Percentiles rank a stretch among this genome's conserved stretches.
phyloP scores from a whole-genome alignment of 2,329 filamentous ascomycete genomes.

The Cryoendolithus antarcticus region DNA sequence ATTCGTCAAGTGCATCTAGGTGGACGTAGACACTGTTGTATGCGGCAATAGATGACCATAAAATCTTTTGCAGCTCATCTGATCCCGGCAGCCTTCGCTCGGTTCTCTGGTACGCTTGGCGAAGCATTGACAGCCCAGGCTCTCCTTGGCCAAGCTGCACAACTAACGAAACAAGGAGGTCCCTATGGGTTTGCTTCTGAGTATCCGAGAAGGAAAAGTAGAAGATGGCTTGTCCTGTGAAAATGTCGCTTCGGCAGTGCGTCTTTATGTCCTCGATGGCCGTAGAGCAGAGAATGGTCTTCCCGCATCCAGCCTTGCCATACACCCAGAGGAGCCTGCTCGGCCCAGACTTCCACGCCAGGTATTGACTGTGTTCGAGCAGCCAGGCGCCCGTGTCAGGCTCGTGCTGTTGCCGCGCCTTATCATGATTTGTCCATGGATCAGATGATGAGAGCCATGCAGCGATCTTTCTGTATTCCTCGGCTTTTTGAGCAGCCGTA shows the following conservation, averaged over 20 bases:
- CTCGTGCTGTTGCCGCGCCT: slow-evolving; percentile 10
- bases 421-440: slow-evolving; percentile 11
- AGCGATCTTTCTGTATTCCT: slow-evolving; percentile 4
- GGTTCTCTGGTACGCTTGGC: slow-evolving; percentile 7
- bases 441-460: slow-evolving; percentile 10
- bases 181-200: slow-evolving; percentile 10
- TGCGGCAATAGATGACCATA: slow-evolving; percentile 5
- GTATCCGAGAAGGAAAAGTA: slow-evolving; percentile 16
- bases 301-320: slow-evolving; percentile 14
- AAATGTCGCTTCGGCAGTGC: slow-evolving; percentile 2
- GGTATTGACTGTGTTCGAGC: slow-evolving; percentile 8
- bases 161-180: slow-evolving; percentile 10
- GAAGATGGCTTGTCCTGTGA: slow-evolving; percentile 9
- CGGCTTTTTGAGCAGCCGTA: not conserved
- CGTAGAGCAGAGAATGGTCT: slow-evolving; percentile 14
- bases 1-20: slow-evolving; percentile 26
- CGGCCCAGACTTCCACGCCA: slow-evolving; percentile 9
- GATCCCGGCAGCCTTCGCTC: slow-evolving; percentile 4
- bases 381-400: slow-evolving; percentile 13
- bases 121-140: slow-evolving; percentile 10
- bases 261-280: slow-evolving; percentile 10
- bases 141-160: slow-evolving; percentile 10
- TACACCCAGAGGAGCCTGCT: slow-evolving; percentile 11
- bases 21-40: slow-evolving; percentile 18
- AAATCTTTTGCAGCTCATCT: slow-evolving; percentile 11